Percentiles rank a stretch among this genome's conserved stretches.
These are phyloP conservation scores for Flaveria linearis DNA, from an alignment of 129 eudicot genomes.

Conservation along the genomic window DNA sequence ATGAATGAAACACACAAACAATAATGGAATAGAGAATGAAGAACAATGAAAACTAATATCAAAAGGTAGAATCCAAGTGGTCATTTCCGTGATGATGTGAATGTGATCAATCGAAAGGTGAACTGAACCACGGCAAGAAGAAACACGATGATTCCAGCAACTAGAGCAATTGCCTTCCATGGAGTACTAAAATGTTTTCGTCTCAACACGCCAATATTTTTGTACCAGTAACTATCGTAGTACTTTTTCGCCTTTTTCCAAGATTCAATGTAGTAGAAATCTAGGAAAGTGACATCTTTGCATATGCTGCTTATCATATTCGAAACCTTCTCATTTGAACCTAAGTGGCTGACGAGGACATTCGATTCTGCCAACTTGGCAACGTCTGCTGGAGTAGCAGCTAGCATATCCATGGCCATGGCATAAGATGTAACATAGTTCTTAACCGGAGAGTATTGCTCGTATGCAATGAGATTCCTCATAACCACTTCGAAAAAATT, in stretches of 20 bases:
- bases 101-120: background rate
- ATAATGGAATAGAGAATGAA: too few relatives aligned
- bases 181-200: slow-evolving; percentile 1
- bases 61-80: too few relatives aligned
- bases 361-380: slow-evolving; percentile 8
- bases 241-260: background rate
- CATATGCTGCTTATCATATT: slow-evolving; percentile 20
- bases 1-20: too few relatives aligned
- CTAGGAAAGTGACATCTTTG: background rate
- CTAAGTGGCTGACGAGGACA: slow-evolving; percentile 1
- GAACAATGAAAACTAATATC: too few relatives aligned
- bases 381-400: slow-evolving; percentile 4
- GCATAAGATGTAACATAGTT: slow-evolving; percentile 13
- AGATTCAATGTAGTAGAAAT: background rate
- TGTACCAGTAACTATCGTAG: background rate
- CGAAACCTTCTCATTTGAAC: slow-evolving; percentile 8
- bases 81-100: background rate
- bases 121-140: slow-evolving; percentile 10
- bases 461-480: slow-evolving; percentile 30
- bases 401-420: background rate
- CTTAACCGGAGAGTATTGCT: slow-evolving; percentile 12
- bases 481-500: slow-evolving; percentile 10
- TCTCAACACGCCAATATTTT: background rate
- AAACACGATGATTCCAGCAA: slow-evolving; percentile 20
- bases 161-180: slow-evolving; percentile 9